Conservation (phyloP, 768 basidiomycete genomes). For the Termitomyces sp. region DNA sequence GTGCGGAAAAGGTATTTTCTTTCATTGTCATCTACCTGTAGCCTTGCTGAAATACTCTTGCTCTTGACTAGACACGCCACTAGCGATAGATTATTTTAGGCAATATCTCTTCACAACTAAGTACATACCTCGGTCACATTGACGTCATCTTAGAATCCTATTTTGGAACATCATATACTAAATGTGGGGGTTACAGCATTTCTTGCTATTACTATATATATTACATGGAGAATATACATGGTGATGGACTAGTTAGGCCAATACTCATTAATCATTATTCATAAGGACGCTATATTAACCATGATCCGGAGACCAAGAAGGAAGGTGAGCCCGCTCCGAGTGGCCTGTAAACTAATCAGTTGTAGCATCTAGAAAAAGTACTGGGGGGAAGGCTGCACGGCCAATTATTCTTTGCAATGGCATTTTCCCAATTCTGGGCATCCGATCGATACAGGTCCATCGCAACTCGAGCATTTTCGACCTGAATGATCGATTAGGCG, state of each 20-base stretch:
- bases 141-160: not conserved
- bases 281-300: slow-evolving; percentile 1
- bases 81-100: slow-evolving; percentile 14
- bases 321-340: too few species aligned
- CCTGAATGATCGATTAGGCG: slow-evolving; percentile 33
- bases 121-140: not conserved
- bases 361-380: slow-evolving; percentile 82
- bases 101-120: not conserved
- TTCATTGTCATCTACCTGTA: slow-evolving; percentile 8
- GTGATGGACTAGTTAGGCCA: slow-evolving; percentile 1
- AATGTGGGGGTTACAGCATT: not conserved
- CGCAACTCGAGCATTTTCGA: slow-evolving; percentile 71
- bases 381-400: slow-evolving; percentile 73
- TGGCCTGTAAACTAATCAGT: slow-evolving; percentile 32
- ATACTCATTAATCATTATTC: too few species aligned
- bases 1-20: slow-evolving; percentile 59
- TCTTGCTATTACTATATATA: not conserved
- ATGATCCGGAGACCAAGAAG: not conserved
- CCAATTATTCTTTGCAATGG: slow-evolving; percentile 62
- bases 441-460: slow-evolving; percentile 57
- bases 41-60: slow-evolving; percentile 4
- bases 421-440: slow-evolving; percentile 61
- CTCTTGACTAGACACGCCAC: slow-evolving; percentile 38
- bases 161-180: slow-evolving; percentile 1
- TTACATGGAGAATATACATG: not conserved